Base-by-base conservation (phyloP, 768 basidiomycete species). In the Lentinula edodes region DNA sequence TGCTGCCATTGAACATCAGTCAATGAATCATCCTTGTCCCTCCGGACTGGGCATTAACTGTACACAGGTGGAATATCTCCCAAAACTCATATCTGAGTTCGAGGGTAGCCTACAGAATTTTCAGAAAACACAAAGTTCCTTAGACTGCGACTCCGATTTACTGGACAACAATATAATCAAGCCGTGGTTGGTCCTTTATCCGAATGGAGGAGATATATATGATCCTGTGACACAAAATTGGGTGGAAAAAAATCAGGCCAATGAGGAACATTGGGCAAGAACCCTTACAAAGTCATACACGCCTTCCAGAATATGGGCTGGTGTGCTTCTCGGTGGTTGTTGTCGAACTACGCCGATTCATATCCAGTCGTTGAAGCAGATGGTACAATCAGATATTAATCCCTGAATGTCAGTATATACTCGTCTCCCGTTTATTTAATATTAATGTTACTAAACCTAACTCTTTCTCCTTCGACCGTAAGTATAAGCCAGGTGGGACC, bases 11-110 rank as follows among this genome's bases (percentile, higher is more conserved):
- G 71, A 61, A 1, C 41, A 66, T 34, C 45, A 61, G 3, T 58
- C 59, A 35, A 63, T 55, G 8, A 35, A 34, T 18, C 57, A 73
- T 41, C 72, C 72, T 1, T 60, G 67, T 42, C 87, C 86, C 0
- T 71, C 74, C 36, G 89, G 80, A 0, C 73, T 92, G 15, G 91
- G 91, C 0, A 81, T 93, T 64, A 93, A 94, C 69, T 94, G 90
- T 71, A 88, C 89, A 0, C 74, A 72, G 1, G 67, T 81, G 16
- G 71, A 76, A 39, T 73, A 77, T 65, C 63, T 89, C n/a, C 68
- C 74, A 1, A 50, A 52, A 0, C 68, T 87, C 23, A 65, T 82
- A 43, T 45, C 38, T 5, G 18, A 56, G 41, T 20, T 56, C 9
- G 41, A 56, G 10, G 41, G 43, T 41, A 34, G 28, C 4, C 36